Percentiles rank a stretch among this genome's conserved stretches.
phyloP scores from a whole-genome alignment of 352 stramenopile species.

The Globisporangium paroecandrum region DNA sequence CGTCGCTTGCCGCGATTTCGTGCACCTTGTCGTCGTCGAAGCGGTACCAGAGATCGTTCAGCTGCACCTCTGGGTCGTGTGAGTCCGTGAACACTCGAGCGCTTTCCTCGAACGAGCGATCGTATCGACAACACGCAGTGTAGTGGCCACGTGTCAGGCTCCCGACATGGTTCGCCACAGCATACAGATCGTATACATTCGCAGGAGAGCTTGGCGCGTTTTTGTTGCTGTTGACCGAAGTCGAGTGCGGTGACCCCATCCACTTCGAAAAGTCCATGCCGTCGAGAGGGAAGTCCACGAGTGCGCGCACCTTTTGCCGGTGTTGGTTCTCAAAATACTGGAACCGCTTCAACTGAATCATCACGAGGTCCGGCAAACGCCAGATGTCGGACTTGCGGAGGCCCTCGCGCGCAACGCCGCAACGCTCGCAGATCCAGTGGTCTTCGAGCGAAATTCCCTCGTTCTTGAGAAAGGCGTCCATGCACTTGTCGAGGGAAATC shows the following conservation, averaged over 20 bases:
- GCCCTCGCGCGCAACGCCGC: conserved; percentile 55
- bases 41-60: conserved; percentile 69
- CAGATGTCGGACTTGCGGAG: conserved; percentile 62
- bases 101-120: conserved; percentile 62
- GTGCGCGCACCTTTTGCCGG: conserved; percentile 74
- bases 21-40: conserved; percentile 84
- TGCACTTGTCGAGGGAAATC: conserved; percentile 57
- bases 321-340: conserved; percentile 85
- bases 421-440: conserved; percentile 71
- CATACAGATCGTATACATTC: conserved; percentile 93
- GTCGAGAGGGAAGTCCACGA: conserved; percentile 81
- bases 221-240: conserved; percentile 1
- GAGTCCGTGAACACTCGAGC: conserved; percentile 40
- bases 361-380: conserved; percentile 75
- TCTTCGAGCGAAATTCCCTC: conserved; percentile 74
- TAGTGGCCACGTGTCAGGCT: conserved; percentile 95
- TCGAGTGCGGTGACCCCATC: conserved; percentile 32
- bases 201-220: conserved; percentile 1
- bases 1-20: conserved; percentile 65
- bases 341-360: conserved; percentile 89
- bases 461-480: conserved; percentile 66
- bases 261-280: conserved; percentile 77
- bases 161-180: conserved; percentile 97
- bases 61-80: conserved; percentile 36
- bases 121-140: conserved; percentile 78